Base-by-base conservation (phyloP, 208 protist genomes). In the Phytomonas francai region DNA sequence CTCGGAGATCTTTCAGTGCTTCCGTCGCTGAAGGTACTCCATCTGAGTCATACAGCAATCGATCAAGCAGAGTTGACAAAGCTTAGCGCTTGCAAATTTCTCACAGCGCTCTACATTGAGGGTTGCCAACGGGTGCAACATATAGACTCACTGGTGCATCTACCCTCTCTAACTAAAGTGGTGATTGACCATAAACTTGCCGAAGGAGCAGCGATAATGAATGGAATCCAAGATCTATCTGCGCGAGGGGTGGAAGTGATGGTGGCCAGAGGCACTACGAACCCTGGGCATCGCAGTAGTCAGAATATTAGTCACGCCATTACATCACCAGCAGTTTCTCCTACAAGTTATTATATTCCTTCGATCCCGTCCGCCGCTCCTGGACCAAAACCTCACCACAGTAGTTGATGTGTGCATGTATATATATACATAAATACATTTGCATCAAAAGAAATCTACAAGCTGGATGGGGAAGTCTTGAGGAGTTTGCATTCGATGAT, bases 91-190 rank as follows among this genome's bases (percentile, higher is more conserved):
- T 77, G 73, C 67, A 61, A 75, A 3, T 58, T 68, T 42, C 72
- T 84, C 14, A 32, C 74, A 9, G 70, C 73, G 30, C 34, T 88
- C 32, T 80, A 80, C 70, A 61, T 88, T 16, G 82, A 84, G 58
- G 78, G 71, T 28, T 88, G 82, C 66, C 51, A 68, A 11, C 54
- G 30, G 12, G 59, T 88, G 22, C 79, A 70, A 11, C 71, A 71
- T 58, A 66, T 86, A 54, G 65, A 75, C 36, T 77, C 68, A 31
- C 76, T 86, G 22, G 74, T 78, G 29, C 65, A 65, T 58, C 59
- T 81, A 70, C 68, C 71, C 19, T 59, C 62, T 56, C 71, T 86
- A 28, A 71, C 32, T 9, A 83, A 81, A 69, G 74, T 83, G 22
- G 58, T 80, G 29, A 39, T 86, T 16, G 76, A 79, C 65, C 65